Base-by-base conservation (phyloP, 345 rosid genomes). In the Citrus glauca region DNA sequence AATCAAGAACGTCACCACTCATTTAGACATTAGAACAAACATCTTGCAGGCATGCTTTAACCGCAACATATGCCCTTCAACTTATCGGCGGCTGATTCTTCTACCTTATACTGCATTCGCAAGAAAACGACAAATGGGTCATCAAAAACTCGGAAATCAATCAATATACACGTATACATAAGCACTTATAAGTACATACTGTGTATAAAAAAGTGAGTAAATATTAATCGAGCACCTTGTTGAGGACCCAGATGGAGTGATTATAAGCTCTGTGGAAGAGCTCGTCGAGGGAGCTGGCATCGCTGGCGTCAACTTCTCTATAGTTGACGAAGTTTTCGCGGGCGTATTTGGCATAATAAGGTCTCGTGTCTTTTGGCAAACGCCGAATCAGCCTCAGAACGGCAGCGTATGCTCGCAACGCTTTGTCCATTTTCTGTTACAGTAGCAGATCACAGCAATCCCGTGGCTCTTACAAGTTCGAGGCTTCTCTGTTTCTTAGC, bases 211-310 rank as follows among this genome's bases (percentile, higher is more conserved):
- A 74, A n/a, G 53, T 35, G 45, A 8, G 61, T 14, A 25, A 3
- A 20, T 65, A 27, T 27, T 22, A n/a, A 55, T 48, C 66, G 8
- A 42, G 22, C 38, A 92, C 97, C 99, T 96, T 96, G 77, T 85
- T 85, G 87, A 94, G 95, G 80, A 96, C 91, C 99, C 99, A 94
- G 60, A 92, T 78, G 66, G 99, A 94, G 86, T 96, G 99, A 83
- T 87, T 88, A 66, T 91, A 92, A 17, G 97, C 89, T 63, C 99
- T 85, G 72, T 82, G 93, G 81, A 88, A 94, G 88, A 92, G 95
- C 88, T 96, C 98, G 22, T 89, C 88, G 30, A 94, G 87, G 78
- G 94, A 79, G 27, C 77, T 75, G 77, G 87, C 62, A 82, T 90
- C 94, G 66, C 77, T 78, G 72, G 80, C 84, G 64, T 91, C 97